These are phyloP conservation scores for Cordyceps javanica DNA, from an alignment of 2,329 filamentous ascomycete species.

Conservation along the genomic window DNA sequence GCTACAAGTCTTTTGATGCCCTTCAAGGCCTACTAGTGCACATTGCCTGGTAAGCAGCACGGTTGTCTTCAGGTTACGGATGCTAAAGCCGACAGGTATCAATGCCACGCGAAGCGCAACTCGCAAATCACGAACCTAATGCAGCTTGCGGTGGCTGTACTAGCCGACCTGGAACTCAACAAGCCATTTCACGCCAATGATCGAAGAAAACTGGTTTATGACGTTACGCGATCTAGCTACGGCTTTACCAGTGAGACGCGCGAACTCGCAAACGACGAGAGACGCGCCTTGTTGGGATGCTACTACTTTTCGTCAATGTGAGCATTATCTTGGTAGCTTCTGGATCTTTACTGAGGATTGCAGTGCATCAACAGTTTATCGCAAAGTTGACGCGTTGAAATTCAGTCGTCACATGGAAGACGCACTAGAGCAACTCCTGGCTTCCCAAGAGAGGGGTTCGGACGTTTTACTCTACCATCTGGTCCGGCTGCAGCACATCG, in stretches of 20 bases:
- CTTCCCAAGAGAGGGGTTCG: not conserved
- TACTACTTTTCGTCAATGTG: conserved; percentile 11
- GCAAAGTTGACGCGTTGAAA: conserved; percentile 3
- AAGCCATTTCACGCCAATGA: conserved; percentile 8
- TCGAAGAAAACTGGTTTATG: conserved; percentile 5
- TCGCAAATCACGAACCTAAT: conserved; percentile 8
- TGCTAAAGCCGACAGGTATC: conserved; percentile 8
- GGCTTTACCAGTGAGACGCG: conserved; percentile 5
- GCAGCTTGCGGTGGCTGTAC: conserved; percentile 3
- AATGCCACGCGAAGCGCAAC: conserved; percentile 8
- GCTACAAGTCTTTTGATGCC: conserved; percentile 4
- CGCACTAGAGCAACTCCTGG: not conserved
- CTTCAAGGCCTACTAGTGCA: conserved; percentile 5
- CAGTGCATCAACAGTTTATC: conserved; percentile 5
- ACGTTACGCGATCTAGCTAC: not conserved
- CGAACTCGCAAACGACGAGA: conserved; percentile 1
- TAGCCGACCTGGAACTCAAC: conserved; percentile 8
- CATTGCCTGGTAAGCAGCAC: not conserved
- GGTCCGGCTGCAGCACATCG: conserved; percentile 2
- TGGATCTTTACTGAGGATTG: not conserved
- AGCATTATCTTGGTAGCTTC: not conserved
- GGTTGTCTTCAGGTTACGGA: too few species aligned
- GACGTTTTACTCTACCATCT: conserved; percentile 3
- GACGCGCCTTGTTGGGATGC: conserved; percentile 4
- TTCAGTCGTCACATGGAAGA: conserved; percentile 5